Base-by-base conservation (phyloP, 1,284 basidiomycete genomes). In the Veloboletus limbatus region DNA sequence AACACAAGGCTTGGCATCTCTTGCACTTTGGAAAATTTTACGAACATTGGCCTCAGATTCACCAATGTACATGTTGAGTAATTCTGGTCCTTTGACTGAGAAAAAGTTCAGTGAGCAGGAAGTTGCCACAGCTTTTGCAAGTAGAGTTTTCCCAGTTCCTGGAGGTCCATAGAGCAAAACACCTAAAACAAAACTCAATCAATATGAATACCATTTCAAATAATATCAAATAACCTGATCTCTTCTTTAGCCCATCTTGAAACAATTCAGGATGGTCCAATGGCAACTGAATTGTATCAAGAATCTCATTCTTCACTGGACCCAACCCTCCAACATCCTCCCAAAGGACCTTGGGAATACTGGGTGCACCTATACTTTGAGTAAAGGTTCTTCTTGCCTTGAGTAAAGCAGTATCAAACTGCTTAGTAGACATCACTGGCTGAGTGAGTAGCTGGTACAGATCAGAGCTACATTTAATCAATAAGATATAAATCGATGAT, bases 1-100 rank as follows among this genome's bases (percentile, higher is more conserved):
- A 34, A 99, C 89, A 62, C 92, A 95, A 6, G 92, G 92, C 40
- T 81, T 82, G 0, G 92, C 92, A 69, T 94, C 91, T 42, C 92
- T 75, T 10, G 97, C 97, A 17, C 85, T 81, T 59, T 92, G 88
- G 64, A 99, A 99, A 2, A 99, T 83, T 6, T 86, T 77, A 10
- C 97, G 85, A 27, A 99, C 92, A 61, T 96, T 95, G 27, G 94
- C 91, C 67, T 99, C 97, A 6, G 94, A 97, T 73, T 99, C 96
- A 54, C 96, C 96, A 58, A 99, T 98, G 68, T 97, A 98, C 82
- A 97, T 97, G 66, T 97, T 97, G 34, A 96, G 80, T 25, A 99
- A 75, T 60, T 98, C 95, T 1, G 96, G 96, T 0, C 96, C 96
- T 65, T 98, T 97, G 62, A 99, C 88, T n/a, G 89, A 92, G 65